Base-by-base conservation (phyloP, 805 yeast genomes). In the Priceomyces fermenticarens region DNA sequence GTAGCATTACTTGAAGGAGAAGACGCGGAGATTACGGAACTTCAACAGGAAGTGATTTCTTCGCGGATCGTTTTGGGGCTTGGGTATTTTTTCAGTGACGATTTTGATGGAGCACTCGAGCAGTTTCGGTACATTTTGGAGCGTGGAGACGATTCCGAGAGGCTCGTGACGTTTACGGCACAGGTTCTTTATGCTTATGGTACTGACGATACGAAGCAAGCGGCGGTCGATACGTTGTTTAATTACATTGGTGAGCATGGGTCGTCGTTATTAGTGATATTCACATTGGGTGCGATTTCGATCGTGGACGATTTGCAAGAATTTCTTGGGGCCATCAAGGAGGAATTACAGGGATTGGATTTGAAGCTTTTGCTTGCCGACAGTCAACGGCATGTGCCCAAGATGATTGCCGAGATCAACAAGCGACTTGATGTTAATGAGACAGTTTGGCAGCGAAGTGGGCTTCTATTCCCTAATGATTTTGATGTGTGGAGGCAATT, bases 221-320 rank as follows among this genome's bases (percentile, higher is more conserved):
- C 89, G 1, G 96, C 97, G 0, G 55, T 86, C 35, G 96, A 89
- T 51, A 96, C 88, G 58, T 62, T 91, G 33, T 83, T 85, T 50
- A 72, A 75, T 16, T 79, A 73, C 51, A 78, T 89, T 31, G 83
- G 77, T 44, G 68, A 64, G 3, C 60, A 75, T 42, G 96, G 95
- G 0, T 70, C 85, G 1, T 79, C 89, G 2, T 62, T 88, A 35
- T 54, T 79, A 16, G 79, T 86, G 2, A 82, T 87, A 0, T 61
- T 90, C 43, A 77, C 88, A 1, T 67, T 91, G 32, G 97, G 96
- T 3, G 89, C 95, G 0, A 80, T 91, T 15, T 72, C 87, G 0
- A 71, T 93, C 2, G 67, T 81, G 8, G 85, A 88, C 38, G 70
- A 80, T 35, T 64, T 76, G 41, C 65, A 68, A 4, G 83, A 77